These are phyloP conservation scores for Annulohypoxylon bovei DNA, from an alignment of 495 filamentous ascomycete species.

Conservation along the genomic window DNA sequence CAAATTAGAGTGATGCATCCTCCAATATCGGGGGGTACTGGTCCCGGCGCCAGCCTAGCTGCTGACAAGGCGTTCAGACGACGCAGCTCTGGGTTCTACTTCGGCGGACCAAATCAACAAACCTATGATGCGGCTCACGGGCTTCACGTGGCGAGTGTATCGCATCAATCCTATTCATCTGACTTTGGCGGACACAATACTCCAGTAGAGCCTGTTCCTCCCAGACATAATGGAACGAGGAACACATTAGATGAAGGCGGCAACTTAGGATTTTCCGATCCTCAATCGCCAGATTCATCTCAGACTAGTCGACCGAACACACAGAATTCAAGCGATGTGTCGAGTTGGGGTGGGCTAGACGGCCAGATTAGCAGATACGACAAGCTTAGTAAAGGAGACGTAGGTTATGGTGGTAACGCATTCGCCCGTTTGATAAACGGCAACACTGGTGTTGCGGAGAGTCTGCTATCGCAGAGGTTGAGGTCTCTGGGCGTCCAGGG, in stretches of 20 bases:
- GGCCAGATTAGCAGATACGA: constrained; percentile 59
- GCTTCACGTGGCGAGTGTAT: constrained; percentile 40
- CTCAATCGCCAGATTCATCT: constrained; percentile 39
- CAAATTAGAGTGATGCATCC: constrained; percentile 63
- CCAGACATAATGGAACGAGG: constrained; percentile 27
- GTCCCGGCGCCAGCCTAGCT: constrained; percentile 53
- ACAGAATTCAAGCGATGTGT: constrained; percentile 41
- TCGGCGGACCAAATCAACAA: constrained; percentile 47
- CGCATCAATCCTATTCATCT: constrained; percentile 31
- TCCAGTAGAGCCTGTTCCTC: constrained; percentile 53
- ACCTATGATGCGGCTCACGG: constrained; percentile 51
- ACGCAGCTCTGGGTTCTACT: constrained; percentile 64
- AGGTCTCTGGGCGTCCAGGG: constrained; percentile 52
- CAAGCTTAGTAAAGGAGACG: constrained; percentile 74
- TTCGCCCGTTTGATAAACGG: constrained; percentile 50
- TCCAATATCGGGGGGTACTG: constrained; percentile 39
- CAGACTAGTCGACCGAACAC: constrained; percentile 41
- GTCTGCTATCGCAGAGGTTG: constrained; percentile 58
- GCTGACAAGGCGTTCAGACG: constrained; percentile 67
- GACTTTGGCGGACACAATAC: constrained; percentile 31
- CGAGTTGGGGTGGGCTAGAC: constrained; percentile 28
- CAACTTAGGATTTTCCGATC: constrained; percentile 26
- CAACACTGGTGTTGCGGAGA: constrained; percentile 48
- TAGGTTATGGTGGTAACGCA: constrained; percentile 72
- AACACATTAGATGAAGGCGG: constrained; percentile 17